Percentiles rank a stretch among this genome's conserved stretches.
phyloP scores from a whole-genome alignment of 2,329 filamentous ascomycete species.

The Ascochyta rabiei region DNA sequence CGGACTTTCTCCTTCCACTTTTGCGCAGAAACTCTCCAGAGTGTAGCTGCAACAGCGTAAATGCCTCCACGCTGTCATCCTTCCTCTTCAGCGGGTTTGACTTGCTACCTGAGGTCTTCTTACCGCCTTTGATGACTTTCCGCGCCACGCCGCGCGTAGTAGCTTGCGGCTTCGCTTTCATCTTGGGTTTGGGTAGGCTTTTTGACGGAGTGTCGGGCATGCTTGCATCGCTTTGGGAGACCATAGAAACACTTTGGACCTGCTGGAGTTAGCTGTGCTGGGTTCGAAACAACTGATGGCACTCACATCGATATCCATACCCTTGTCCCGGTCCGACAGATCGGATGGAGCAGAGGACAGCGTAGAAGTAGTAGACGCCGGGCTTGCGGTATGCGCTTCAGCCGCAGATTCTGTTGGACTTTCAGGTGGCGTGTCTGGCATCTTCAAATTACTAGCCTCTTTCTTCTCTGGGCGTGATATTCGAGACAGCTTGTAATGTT shows the following conservation, averaged over 20 bases:
- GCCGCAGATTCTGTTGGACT: background rate
- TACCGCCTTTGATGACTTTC: constrained; percentile 1
- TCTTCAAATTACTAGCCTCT: background rate
- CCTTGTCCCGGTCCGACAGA: background rate
- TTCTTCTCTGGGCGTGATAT: background rate
- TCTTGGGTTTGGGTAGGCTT: background rate
- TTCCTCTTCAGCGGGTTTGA: background rate
- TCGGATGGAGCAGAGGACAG: constrained; percentile 4
- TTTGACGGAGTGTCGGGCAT: background rate
- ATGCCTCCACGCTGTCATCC: constrained; percentile 1
- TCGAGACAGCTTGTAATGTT: constrained; percentile 14
- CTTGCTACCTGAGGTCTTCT: background rate
- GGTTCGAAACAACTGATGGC: no score
- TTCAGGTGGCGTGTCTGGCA: constrained; percentile 10
- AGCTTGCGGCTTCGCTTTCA: background rate
- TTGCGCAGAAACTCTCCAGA: background rate
- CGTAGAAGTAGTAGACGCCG: background rate
- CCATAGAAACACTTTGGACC: background rate
- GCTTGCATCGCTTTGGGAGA: background rate
- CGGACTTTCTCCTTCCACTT: constrained; percentile 2
- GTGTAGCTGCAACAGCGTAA: constrained; percentile 8
- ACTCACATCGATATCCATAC: background rate
- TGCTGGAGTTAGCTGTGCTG: background rate
- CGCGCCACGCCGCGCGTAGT: constrained; percentile 2
- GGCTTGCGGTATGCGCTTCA: background rate